phyloP scores from a whole-genome alignment of 2,329 filamentous ascomycete species.

The Fusarium pininemorale region DNA sequence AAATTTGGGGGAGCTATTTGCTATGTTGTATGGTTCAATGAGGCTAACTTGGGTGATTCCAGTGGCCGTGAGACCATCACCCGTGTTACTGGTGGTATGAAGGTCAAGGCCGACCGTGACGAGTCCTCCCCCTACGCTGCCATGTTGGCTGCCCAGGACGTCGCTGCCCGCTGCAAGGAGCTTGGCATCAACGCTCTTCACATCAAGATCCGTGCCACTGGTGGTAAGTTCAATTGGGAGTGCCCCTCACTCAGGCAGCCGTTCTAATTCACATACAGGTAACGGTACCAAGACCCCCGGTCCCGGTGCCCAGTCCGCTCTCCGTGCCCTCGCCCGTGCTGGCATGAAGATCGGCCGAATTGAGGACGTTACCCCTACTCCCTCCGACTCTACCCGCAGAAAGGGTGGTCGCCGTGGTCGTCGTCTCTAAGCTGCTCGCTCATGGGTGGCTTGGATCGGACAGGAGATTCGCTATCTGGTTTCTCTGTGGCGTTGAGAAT shows the following conservation, averaged over 20 bases:
- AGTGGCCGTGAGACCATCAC: slow-evolving; percentile 99
- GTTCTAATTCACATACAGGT: slow-evolving; percentile 58
- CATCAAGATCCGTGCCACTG: slow-evolving; percentile 99
- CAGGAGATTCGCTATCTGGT: slow-evolving; percentile 58
- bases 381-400: slow-evolving; percentile 98
- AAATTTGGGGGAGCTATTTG: slow-evolving; percentile 1
- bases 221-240: slow-evolving; percentile 69
- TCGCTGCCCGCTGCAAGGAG: slow-evolving; percentile 84
- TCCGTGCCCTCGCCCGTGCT: slow-evolving; percentile 97
- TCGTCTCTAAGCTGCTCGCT: slow-evolving; percentile 79
- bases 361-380: slow-evolving; percentile 99
- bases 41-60: slow-evolving; percentile 63
- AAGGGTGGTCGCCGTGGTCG: slow-evolving; percentile 99
- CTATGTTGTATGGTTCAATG: slow-evolving; percentile 32
- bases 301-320: slow-evolving; percentile 97
- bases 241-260: background rate
- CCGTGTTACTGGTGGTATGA: slow-evolving; percentile 99
- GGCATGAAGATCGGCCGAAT: slow-evolving; percentile 99
- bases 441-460: slow-evolving; percentile 45
- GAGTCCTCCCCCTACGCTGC: slow-evolving; percentile 99
- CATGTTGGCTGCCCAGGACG: slow-evolving; percentile 99
- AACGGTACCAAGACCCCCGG: slow-evolving; percentile 99
- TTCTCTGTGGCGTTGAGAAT: slow-evolving; percentile 73
- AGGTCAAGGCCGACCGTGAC: slow-evolving; percentile 99
- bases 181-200: slow-evolving; percentile 88